Evolutionary conservation across 163 green algal genomes (phyloP), one percentile per base, ranked within the genome.

Genomic region (Chlorella variabilis): DNA sequence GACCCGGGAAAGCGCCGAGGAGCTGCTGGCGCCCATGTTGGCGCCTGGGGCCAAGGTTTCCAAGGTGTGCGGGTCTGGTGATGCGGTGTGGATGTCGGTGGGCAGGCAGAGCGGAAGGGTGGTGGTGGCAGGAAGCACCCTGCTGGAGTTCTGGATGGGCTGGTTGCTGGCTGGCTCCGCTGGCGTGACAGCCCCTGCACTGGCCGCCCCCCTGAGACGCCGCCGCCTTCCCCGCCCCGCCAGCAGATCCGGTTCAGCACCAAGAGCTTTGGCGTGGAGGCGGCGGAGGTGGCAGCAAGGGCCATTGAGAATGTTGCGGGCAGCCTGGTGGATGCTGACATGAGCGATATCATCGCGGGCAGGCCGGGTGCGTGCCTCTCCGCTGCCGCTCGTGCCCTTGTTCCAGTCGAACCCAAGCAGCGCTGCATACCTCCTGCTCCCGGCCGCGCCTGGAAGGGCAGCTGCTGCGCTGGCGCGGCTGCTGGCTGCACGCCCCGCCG

Each of bases 331-430:
- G 83, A 97, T 33, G 95, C 93, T 27, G 95, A 98, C 88, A 92
- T 99, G 68, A 96, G 90, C 42, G 96, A 99, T 85, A 94, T 98
- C 79, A 98, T 99, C 63, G 96, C 96, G 8, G 95, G 95, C 33
- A 78, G 93, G n/a, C 91, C 93, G 1, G 68, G 90, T 93, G 71
- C 42, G 31, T n/a, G n/a, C n/a, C n/a, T n/a, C n/a, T n/a, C n/a
- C n/a, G n/a, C n/a, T n/a, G n/a, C n/a, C n/a, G n/a, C n/a, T n/a
- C n/a, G n/a, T n/a, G n/a, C n/a, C n/a, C n/a, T n/a, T n/a, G n/a
- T n/a, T n/a, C n/a, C n/a, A n/a, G n/a, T n/a, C n/a, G n/a, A n/a
- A n/a, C n/a, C n/a, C n/a, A n/a, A n/a, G n/a, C n/a, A n/a, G n/a
- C n/a, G n/a, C n/a, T n/a, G n/a, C n/a, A n/a, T n/a, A n/a, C n/a